These are phyloP conservation scores for Fusarium penzigii DNA, from an alignment of 2,329 filamentous ascomycete species.

Conservation along the genomic window DNA sequence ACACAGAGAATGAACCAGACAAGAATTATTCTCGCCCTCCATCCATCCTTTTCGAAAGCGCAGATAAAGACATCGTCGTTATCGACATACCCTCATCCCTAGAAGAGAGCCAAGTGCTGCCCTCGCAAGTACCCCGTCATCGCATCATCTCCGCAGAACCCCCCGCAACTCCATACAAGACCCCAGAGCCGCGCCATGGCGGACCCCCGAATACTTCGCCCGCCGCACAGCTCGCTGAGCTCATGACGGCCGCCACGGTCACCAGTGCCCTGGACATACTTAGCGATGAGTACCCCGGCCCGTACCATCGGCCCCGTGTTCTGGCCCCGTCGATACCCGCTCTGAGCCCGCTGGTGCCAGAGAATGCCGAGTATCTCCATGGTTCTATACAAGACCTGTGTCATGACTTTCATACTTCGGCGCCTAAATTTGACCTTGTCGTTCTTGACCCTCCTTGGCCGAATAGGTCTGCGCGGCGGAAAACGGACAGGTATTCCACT, in stretches of 20 bases:
- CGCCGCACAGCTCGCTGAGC: constrained; percentile 52
- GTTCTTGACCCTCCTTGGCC: constrained; percentile 81
- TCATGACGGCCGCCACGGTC: constrained; percentile 54
- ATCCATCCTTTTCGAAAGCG: constrained; percentile 36
- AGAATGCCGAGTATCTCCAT: constrained; percentile 45
- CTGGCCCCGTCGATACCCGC: constrained; percentile 4
- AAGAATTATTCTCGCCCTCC: constrained; percentile 10
- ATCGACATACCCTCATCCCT: constrained; percentile 72
- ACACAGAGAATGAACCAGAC: not conserved
- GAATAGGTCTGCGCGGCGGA: constrained; percentile 70
- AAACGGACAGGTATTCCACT: constrained; percentile 50
- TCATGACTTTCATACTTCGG: constrained; percentile 41
- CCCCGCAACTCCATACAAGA: constrained; percentile 47
- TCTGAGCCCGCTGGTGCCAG: constrained; percentile 39
- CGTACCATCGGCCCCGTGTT: constrained; percentile 49
- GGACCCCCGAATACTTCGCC: constrained; percentile 38
- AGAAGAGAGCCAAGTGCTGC: constrained; percentile 61
- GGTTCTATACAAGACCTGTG: constrained; percentile 48
- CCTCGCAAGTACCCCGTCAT: constrained; percentile 36
- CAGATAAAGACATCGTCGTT: constrained; percentile 51
- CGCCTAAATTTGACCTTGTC: constrained; percentile 64
- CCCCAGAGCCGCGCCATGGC: constrained; percentile 49
- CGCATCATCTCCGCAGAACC: constrained; percentile 49
- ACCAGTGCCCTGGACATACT: constrained; percentile 45
- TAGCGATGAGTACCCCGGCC: constrained; percentile 38